Conservation (phyloP, 1,284 basidiomycete species). For the Moesziomyces sp. region DNA sequence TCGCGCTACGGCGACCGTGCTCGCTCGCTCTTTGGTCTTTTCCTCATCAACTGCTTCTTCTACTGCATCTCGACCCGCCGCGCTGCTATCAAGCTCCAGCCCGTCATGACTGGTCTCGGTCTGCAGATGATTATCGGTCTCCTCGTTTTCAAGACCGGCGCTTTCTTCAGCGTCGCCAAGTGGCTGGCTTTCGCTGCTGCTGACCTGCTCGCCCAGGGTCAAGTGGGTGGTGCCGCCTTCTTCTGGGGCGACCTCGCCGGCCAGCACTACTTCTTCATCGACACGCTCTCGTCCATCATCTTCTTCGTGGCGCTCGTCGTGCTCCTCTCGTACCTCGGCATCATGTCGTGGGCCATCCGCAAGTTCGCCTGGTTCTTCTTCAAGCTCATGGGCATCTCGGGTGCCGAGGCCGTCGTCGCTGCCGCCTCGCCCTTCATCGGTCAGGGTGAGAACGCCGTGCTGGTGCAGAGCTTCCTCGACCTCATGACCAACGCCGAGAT, state of each 20-base stretch:
- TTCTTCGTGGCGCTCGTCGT: slow-evolving; percentile 74
- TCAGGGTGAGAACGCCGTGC: slow-evolving; percentile 63
- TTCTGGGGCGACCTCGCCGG: slow-evolving; percentile 54
- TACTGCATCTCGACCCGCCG: slow-evolving; percentile 51
- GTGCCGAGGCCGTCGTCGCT: slow-evolving; percentile 90
- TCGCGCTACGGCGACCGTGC: slow-evolving; percentile 54
- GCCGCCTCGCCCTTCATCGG: slow-evolving; percentile 91
- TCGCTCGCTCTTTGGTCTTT: slow-evolving; percentile 57
- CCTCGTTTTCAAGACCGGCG: slow-evolving; percentile 64
- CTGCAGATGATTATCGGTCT: slow-evolving; percentile 63
- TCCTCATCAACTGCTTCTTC: slow-evolving; percentile 57
- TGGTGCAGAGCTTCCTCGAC: slow-evolving; percentile 79
- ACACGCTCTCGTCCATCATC: slow-evolving; percentile 73
- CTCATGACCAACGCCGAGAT: slow-evolving; percentile 88
- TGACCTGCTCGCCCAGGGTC: slow-evolving; percentile 58
- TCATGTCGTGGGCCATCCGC: slow-evolving; percentile 59
- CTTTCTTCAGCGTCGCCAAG: slow-evolving; percentile 53
- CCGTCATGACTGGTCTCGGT: slow-evolving; percentile 57
- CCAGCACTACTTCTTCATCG: slow-evolving; percentile 61
- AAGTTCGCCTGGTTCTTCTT: slow-evolving; percentile 88
- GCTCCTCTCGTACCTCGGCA: slow-evolving; percentile 72
- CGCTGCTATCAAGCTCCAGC: slow-evolving; percentile 51
- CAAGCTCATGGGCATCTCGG: slow-evolving; percentile 77
- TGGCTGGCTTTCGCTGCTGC: slow-evolving; percentile 61
- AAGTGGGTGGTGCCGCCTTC: slow-evolving; percentile 59